phyloP scores from a whole-genome alignment of 345 rosid species.

The Murraya paniculata region DNA sequence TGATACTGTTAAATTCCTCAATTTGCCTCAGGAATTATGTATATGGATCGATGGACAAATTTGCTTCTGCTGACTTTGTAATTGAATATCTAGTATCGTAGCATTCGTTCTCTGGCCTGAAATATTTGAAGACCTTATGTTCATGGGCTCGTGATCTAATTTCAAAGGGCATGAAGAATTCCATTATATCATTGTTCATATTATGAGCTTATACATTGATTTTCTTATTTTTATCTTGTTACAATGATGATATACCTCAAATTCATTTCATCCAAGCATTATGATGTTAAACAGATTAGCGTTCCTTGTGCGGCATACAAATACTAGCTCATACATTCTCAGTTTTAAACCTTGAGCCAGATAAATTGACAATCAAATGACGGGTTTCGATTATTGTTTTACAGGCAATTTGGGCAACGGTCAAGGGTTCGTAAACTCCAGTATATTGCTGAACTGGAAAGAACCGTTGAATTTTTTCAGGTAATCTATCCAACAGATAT shows the following conservation, averaged over 20 bases:
- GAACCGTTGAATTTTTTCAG: slow-evolving; percentile 61
- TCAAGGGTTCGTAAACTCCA: slow-evolving; percentile 84
- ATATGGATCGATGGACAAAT: background rate
- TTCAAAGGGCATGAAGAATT: background rate
- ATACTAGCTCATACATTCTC: background rate
- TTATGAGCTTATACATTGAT: background rate
- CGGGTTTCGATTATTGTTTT: slow-evolving; percentile 9
- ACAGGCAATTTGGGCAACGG: slow-evolving; percentile 74
- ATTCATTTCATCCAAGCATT: background rate
- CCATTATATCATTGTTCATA: background rate
- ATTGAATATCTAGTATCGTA: background rate
- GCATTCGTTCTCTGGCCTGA: background rate
- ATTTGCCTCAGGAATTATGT: background rate
- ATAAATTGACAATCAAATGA: background rate
- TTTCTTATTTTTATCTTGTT: background rate
- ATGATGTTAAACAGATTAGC: background rate
- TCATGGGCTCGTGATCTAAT: background rate
- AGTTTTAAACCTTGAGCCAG: background rate
- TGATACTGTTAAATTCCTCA: background rate
- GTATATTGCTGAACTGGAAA: slow-evolving; percentile 80
- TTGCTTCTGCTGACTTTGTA: background rate
- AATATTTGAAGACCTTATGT: background rate
- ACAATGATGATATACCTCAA: background rate
- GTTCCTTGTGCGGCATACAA: background rate
- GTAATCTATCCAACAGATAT: slow-evolving; percentile 29